These are phyloP conservation scores for Hypomontagnella monticulosa DNA, from an alignment of 495 filamentous ascomycete genomes.

Conservation along the genomic window DNA sequence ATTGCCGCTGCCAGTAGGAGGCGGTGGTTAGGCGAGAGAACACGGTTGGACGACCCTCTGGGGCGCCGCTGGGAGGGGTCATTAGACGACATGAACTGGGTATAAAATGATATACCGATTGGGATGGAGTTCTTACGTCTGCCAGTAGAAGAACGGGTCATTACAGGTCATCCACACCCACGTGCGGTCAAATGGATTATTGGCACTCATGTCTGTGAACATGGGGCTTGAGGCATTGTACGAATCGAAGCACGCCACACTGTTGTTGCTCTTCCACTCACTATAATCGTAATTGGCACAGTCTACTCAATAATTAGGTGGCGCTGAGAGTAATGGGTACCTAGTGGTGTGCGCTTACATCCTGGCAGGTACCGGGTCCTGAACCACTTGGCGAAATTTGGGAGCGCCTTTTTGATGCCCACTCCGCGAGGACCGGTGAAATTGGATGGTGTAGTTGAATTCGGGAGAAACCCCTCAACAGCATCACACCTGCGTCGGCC, in stretches of 20 bases:
- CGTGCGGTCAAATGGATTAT: constrained; percentile 61
- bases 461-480: constrained; percentile 47
- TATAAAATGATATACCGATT: not conserved
- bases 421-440: constrained; percentile 58
- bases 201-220: constrained; percentile 61
- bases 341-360: constrained; percentile 53
- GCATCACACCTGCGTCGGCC: constrained; percentile 42
- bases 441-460: constrained; percentile 39
- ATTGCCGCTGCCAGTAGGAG: constrained; percentile 67
- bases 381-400: constrained; percentile 65
- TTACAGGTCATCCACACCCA: constrained; percentile 73
- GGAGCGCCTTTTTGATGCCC: constrained; percentile 63
- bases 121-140: constrained; percentile 52
- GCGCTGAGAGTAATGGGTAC: not conserved
- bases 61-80: constrained; percentile 54
- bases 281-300: constrained; percentile 55
- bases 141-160: constrained; percentile 70
- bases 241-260: constrained; percentile 64
- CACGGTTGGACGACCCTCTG: constrained; percentile 49
- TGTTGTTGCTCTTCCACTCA: constrained; percentile 53
- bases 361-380: constrained; percentile 57
- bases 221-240: constrained; percentile 63
- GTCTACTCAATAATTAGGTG: constrained; percentile 21
- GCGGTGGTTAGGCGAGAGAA: constrained; percentile 64
- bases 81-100: constrained; percentile 41